Evolutionary conservation across 352 stramenopile species (phyloP), one percentile per base, ranked within the genome.

Genomic region (Globisporangium abappressorium): DNA sequence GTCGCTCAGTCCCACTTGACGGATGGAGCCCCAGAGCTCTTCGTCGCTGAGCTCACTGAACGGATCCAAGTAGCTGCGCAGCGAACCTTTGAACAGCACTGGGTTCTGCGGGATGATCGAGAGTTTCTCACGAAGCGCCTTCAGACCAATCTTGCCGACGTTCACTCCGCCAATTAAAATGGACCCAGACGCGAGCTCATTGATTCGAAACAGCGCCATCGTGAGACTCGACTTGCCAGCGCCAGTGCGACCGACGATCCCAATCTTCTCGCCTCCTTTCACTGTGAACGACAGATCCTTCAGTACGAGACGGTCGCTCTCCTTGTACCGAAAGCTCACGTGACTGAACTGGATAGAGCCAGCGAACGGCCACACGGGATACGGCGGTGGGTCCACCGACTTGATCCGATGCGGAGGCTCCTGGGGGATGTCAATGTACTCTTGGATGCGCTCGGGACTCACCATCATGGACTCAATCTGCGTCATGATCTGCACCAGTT

Each of bases 31-130:
- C 70, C 84, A 84, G 3, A 97, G 65, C 28, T 75, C 75, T 0
- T 88, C 75, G 49, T 96, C 87, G n/a, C 55, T 70, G 70, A 81
- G 93, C 51, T 92, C 68, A 12, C 73, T 64, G 65, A 95, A 97
- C 1, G 92, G 94, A 75, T 98, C 92, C 6, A 98, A 62, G 62
- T 95, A 96, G 49, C 83, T 71, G 30, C 91, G 75, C n/a, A 99
- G 57, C 20, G 90, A 89, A 9, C 83, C 92, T 20, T 82, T 80
- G 69, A 98, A 97, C 20, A 98, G 70, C 8, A 98, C 89, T 0
- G 91, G 92, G 63, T 70, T 97, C 75, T 98, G 94, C 12, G 94
- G 90, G 47, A 98, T 97, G 57, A 98, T 94, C 3, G 87, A 87
- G 54, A 97, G 58, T 11, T 70, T 80, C 24, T 84, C 66, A 46